phyloP scores from a whole-genome alignment of 371 early-diverging fungal species.

The Edhazardia aedis region DNA sequence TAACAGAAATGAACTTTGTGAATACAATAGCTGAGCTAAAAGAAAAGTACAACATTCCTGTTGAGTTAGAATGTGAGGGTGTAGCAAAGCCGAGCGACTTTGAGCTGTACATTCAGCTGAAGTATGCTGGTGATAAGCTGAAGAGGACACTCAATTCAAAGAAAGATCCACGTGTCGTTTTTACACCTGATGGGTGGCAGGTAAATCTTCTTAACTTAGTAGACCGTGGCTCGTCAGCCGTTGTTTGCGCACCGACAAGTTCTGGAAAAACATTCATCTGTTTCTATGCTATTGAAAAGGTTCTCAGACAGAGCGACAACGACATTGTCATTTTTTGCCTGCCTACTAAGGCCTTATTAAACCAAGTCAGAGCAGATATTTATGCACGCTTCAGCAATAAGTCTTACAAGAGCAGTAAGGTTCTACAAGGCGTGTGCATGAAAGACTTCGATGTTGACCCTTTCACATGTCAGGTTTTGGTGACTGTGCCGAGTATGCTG shows the following conservation, averaged over 20 bases:
- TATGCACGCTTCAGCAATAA: conserved; percentile 49
- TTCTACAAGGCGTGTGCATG: conserved; percentile 44
- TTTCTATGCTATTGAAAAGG: conserved; percentile 51
- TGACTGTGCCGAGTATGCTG: conserved; percentile 49
- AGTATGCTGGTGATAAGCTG: conserved; percentile 42
- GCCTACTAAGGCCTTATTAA: conserved; percentile 51
- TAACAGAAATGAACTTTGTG: not conserved
- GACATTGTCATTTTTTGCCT: conserved; percentile 49
- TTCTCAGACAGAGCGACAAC: conserved; percentile 45
- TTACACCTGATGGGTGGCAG: conserved; percentile 51
- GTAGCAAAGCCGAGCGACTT: conserved; percentile 33
- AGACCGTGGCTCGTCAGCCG: conserved; percentile 18
- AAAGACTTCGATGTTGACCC: conserved; percentile 36
- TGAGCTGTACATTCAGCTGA: conserved; percentile 46
- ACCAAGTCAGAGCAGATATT: conserved; percentile 51
- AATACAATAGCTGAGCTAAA: conserved; percentile 1
- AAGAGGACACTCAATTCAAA: conserved; percentile 34
- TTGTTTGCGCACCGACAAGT: conserved; percentile 51
- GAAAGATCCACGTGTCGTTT: conserved; percentile 47
- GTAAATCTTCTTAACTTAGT: conserved; percentile 49
- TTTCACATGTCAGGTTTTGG: conserved; percentile 47
- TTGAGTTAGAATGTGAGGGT: not conserved
- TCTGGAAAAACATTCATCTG: conserved; percentile 52
- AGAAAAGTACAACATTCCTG: not conserved
- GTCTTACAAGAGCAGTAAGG: conserved; percentile 25